Percentiles rank a stretch among this genome's conserved stretches.
These are phyloP conservation scores for Fusarium nisikadoi DNA, from an alignment of 2,329 filamentous ascomycete species.

Conservation along the genomic window DNA sequence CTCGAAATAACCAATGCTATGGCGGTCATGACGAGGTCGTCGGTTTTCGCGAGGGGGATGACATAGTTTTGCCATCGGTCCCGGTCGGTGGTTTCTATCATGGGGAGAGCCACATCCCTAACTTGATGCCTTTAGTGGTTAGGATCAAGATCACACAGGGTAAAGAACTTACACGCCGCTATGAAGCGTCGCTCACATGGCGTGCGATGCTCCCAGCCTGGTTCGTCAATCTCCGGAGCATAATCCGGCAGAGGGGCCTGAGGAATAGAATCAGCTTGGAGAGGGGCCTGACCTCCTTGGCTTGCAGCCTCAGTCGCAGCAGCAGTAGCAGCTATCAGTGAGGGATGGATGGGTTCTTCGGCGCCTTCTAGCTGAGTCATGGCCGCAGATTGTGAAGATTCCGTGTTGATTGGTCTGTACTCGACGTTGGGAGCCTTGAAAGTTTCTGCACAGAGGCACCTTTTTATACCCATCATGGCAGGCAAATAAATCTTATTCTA, in stretches of 20 bases:
- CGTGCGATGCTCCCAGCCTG: background rate
- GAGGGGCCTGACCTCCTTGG: background rate
- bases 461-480: no score
- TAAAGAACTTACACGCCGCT: background rate
- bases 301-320: no score
- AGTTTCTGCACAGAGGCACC: no score
- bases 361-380: background rate
- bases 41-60: constrained; percentile 30
- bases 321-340: no score
- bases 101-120: constrained; percentile 35
- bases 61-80: constrained; percentile 38
- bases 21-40: constrained; percentile 42
- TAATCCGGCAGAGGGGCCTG: background rate
- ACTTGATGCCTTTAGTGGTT: constrained; percentile 17
- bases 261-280: background rate
- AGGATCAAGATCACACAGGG: no score
- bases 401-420: no score
- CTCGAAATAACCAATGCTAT: constrained; percentile 12
- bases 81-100: constrained; percentile 34
- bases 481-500: no score
- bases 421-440: no score
- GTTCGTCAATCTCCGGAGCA: background rate
- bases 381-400: no score
- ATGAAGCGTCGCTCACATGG: background rate
- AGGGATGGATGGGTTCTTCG: background rate